Evolutionary conservation across 202 grass and related monocot species (phyloP).

Genomic region (Alloteropsis angusta): DNA sequence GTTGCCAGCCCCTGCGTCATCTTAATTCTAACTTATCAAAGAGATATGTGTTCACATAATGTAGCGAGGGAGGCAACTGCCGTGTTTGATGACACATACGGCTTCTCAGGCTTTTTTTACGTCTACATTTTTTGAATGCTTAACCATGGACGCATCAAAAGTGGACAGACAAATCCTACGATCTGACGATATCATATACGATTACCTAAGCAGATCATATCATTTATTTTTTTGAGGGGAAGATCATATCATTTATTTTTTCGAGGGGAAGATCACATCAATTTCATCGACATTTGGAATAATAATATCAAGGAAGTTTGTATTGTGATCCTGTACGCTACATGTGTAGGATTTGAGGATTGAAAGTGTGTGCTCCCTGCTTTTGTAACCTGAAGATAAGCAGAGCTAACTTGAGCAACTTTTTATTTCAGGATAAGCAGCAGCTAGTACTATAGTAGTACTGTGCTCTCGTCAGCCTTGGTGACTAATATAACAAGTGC

Average conservation of each 20-base stretch:
- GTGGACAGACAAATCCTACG: neutral
- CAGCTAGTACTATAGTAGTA: neutral
- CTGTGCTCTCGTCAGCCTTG: conserved; percentile 10
- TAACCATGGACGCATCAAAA: neutral
- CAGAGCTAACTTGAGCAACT: neutral
- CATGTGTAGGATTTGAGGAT: conserved; percentile 4
- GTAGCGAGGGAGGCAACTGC: neutral
- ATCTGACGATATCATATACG: neutral
- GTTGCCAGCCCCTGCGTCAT: conserved; percentile 2
- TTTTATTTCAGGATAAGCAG: conserved; percentile 13
- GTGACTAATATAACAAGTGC: conserved; percentile 7
- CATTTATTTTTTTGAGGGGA: no score
- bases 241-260: neutral
- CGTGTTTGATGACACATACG: neutral
- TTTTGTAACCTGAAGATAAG: conserved; percentile 3
- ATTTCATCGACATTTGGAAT: neutral
- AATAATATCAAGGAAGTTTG: neutral
- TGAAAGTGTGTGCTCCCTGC: neutral
- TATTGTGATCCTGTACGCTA: neutral
- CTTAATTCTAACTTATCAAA: conserved; percentile 5
- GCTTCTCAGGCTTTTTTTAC: neutral
- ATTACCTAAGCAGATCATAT: neutral
- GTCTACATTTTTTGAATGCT: neutral
- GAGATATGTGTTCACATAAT: neutral
- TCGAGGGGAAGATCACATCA: neutral